Evolutionary conservation across 345 rosid genomes (phyloP), one percentile per base, ranked within the genome.

Genomic region (Chamaenerion angustifolium): DNA sequence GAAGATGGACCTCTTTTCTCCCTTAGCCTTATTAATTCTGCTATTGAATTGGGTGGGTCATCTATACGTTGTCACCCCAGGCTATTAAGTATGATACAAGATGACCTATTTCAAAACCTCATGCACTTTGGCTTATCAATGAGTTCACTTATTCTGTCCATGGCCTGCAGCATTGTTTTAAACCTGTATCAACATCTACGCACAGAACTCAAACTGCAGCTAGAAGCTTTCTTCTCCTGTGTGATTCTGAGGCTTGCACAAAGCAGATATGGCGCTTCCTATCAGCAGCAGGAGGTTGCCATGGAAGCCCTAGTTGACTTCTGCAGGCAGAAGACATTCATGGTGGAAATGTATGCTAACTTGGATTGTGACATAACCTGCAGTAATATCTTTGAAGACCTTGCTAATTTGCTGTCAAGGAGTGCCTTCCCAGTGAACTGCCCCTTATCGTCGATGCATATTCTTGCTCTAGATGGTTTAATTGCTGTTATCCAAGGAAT

Each of bases 271-370:
- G 96, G 96, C 40, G 81, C 99, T 60, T 76, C 86, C 40, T 84
- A 87, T 61, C 95, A 82, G 76, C 99, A 87, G 73, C 99, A 88
- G 79, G 99, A 92, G 79, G 99, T 79, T 71, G 85, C 95, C 55
- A 92, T 92, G 99, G 99, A 88, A 71, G 94, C 99, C 64, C 95
- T 92, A 46, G 99, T 92, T 61, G 94, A 92, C 65, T 82, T 92
- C 64, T 92, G 99, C 69, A 70, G 98, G 77, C 96, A 92, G 76
- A 80, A 92, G 62, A 88, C 80, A 46, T 92, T 84, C 64, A 92
- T 92, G 99, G 96, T 84, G 70, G 99, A 92, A 79, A 88, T 92
- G 93, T 92, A 87, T 70, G 99, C 96, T 41, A 92, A 92, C 69
- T 72, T 88, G 52, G 99, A 92, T 65, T 92, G 99, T 62, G 99